Conservation (phyloP, 129 eudicot species). For the Flaveria sonorensis region DNA sequence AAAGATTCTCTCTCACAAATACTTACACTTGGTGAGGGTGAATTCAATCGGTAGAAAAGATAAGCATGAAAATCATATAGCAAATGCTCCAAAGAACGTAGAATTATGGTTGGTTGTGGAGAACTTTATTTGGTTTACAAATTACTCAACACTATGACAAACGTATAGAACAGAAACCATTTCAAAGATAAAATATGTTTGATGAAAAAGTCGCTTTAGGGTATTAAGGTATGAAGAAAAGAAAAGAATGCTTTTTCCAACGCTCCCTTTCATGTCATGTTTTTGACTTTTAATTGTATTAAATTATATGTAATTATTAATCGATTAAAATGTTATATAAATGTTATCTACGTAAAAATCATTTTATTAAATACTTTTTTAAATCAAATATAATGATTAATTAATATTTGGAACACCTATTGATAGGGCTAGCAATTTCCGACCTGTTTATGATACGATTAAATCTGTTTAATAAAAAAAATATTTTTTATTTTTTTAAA, state of each 20-base stretch:
- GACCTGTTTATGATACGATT: too few species aligned
- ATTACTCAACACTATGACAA: slow-evolving; percentile 4
- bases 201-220: slow-evolving; percentile 11
- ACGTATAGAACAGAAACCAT: background rate
- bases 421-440: too few species aligned
- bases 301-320: too few species aligned
- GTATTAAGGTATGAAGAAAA: background rate
- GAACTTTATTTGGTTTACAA: background rate
- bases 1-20: slow-evolving; percentile 6
- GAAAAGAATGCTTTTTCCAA: background rate
- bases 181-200: background rate
- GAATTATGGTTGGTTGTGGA: background rate
- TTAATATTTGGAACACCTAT: too few species aligned
- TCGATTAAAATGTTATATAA: too few species aligned
- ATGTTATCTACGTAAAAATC: too few species aligned
- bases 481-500: too few species aligned
- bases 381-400: too few species aligned
- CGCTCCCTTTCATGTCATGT: slow-evolving; percentile 10
- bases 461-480: too few species aligned
- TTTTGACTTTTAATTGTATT: background rate
- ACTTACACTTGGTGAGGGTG: too few species aligned
- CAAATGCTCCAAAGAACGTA: background rate
- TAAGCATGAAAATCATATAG: background rate
- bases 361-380: too few species aligned
- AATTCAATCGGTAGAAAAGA: background rate